Evolutionary conservation across 176 grass and related monocot species (phyloP).

Genomic region (Phoenix roebelenii): DNA sequence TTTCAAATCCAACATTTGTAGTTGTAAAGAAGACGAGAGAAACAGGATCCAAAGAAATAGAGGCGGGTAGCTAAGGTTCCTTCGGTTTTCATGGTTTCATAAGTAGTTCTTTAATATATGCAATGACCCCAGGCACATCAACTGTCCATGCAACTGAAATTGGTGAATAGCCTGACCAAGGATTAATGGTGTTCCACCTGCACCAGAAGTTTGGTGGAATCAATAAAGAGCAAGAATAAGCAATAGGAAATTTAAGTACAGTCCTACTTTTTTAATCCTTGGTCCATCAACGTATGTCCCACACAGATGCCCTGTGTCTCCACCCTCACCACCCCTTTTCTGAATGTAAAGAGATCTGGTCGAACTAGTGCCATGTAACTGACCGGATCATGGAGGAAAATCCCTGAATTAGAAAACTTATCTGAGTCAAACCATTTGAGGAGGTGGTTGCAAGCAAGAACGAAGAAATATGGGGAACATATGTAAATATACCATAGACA

Average conservation of each 20-base stretch:
- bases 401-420: slow-evolving; percentile 29
- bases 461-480: not conserved
- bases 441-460: not conserved
- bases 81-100: slow-evolving; percentile 22
- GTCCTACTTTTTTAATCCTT: slow-evolving; percentile 51
- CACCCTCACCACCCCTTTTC: slow-evolving; percentile 68
- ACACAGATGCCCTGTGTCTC: slow-evolving; percentile 65
- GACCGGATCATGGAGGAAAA: slow-evolving; percentile 77
- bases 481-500: slow-evolving; percentile 34
- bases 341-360: slow-evolving; percentile 62
- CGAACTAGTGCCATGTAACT: slow-evolving; percentile 44
- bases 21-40: no score
- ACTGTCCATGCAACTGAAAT: slow-evolving; percentile 80
- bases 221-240: not conserved
- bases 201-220: not conserved
- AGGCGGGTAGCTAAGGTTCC: no score
- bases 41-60: no score
- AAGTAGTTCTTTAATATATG: slow-evolving; percentile 57
- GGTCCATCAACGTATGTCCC: slow-evolving; percentile 74
- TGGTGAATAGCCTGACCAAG: slow-evolving; percentile 51
- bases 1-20: no score
- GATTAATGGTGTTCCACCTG: slow-evolving; percentile 68
- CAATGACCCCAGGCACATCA: slow-evolving; percentile 43
- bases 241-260: not conserved
- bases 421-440: not conserved